These are phyloP conservation scores for Kodamaea suecica DNA, from an alignment of 1,139 yeast species.

Conservation along the genomic window DNA sequence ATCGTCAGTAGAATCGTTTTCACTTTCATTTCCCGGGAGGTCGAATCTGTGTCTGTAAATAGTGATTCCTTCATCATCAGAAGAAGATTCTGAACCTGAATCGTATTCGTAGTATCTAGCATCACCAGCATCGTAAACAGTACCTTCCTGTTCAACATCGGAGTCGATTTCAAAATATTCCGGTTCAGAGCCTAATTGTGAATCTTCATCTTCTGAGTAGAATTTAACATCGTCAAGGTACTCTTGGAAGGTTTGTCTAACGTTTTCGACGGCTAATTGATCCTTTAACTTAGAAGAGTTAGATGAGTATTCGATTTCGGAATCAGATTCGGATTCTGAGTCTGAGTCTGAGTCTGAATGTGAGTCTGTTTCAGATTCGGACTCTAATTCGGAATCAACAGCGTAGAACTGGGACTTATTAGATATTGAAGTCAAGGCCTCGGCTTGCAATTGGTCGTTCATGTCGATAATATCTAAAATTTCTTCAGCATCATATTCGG, in stretches of 20 bases:
- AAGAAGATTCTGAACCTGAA: constrained; percentile 24
- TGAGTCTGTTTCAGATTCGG: constrained; percentile 24
- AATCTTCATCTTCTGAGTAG: constrained; percentile 26
- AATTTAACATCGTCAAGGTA: constrained; percentile 26
- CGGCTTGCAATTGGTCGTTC: constrained; percentile 37
- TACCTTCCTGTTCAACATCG: constrained; percentile 13
- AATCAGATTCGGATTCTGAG: constrained; percentile 19
- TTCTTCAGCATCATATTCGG: constrained; percentile 23
- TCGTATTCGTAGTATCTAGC: constrained; percentile 23
- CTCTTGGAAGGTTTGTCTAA: constrained; percentile 42
- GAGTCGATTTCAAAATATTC: constrained; percentile 30
- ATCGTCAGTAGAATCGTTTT: constrained; percentile 39
- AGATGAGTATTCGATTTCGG: constrained; percentile 27
- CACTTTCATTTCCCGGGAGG: constrained; percentile 34
- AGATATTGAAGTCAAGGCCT: constrained; percentile 22
- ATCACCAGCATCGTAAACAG: constrained; percentile 21
- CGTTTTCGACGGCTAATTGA: constrained; percentile 36
- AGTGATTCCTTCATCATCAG: constrained; percentile 42
- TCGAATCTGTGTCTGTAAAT: constrained; percentile 44
- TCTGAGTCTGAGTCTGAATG: constrained; percentile 23
- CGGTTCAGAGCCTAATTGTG: constrained; percentile 29
- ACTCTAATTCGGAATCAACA: constrained; percentile 17
- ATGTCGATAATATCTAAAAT: constrained; percentile 34
- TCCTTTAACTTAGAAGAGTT: constrained; percentile 34
- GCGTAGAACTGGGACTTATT: constrained; percentile 11